A percentile compares a stretch with the other conserved stretches of the same genome.
Conservation (phyloP, 202 grass and related monocot genomes). For the Setaria italica region DNA sequence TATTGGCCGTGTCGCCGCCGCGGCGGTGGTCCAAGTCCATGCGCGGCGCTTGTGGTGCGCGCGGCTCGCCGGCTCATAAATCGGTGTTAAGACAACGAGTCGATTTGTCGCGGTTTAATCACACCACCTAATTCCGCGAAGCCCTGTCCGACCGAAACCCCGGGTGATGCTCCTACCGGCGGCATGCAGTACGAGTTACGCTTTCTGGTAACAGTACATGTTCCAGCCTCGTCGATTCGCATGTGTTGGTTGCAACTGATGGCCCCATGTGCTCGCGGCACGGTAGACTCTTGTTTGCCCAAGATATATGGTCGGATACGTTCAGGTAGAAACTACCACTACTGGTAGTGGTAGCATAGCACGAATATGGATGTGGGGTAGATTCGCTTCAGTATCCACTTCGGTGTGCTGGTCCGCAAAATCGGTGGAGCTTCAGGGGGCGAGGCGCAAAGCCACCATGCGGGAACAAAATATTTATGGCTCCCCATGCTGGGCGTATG, state of each 20-base stretch:
- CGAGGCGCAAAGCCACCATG: neutral
- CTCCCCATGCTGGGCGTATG: neutral
- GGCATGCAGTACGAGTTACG: no score
- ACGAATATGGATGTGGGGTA: neutral
- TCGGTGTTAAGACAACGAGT: slow-evolving; percentile 22
- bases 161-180: neutral
- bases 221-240: no score
- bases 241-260: no score
- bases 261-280: no score
- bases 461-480: slow-evolving; percentile 32
- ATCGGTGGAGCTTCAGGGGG: neutral
- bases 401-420: neutral
- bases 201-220: no score
- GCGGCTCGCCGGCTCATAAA: neutral
- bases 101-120: slow-evolving; percentile 50
- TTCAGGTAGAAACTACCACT: no score
- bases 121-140: neutral
- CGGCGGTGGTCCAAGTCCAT: slow-evolving; percentile 1
- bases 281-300: no score
- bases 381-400: neutral
- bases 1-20: slow-evolving; percentile 46
- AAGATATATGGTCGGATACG: no score
- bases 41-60: neutral
- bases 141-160: neutral
- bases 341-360: no score